Conservation (phyloP, 1,284 basidiomycete genomes). For the Hemileia vastatrix region DNA sequence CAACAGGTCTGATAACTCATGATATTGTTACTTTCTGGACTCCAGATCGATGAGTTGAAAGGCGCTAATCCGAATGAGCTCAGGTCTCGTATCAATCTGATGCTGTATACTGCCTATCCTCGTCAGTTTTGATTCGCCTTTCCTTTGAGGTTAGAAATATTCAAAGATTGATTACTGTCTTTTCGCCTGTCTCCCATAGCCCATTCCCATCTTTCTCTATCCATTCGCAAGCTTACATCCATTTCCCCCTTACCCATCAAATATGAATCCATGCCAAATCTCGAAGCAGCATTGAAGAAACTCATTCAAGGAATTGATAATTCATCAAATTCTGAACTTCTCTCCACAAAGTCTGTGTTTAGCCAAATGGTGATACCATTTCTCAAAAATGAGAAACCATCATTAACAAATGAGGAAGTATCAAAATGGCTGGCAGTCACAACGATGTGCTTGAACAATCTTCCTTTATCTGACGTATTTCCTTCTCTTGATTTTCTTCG, state of each 20-base stretch:
- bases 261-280: constrained; percentile 27
- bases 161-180: not conserved
- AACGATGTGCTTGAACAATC: constrained; percentile 7
- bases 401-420: no score
- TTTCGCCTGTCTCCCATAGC: constrained; percentile 8
- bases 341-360: constrained; percentile 19
- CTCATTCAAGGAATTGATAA: constrained; percentile 4
- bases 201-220: constrained; percentile 30
- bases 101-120: constrained; percentile 35
- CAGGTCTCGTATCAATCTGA: constrained; percentile 33
- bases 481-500: constrained; percentile 35
- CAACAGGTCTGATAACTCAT: constrained; percentile 1
- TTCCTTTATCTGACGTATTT: constrained; percentile 26
- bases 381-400: constrained; percentile 8
- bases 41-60: constrained; percentile 31
- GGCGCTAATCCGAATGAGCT: constrained; percentile 39
- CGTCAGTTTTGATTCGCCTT: constrained; percentile 20
- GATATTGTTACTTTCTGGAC: not conserved
- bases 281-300: constrained; percentile 26
- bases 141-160: not conserved
- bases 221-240: constrained; percentile 27
- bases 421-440: constrained; percentile 21
- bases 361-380: constrained; percentile 22
- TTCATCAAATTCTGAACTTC: not conserved
- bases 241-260: constrained; percentile 26